Evolutionary conservation across 2,329 filamentous ascomycete genomes (phyloP).

Genomic region (Aspergillus ochraceoroseus): DNA sequence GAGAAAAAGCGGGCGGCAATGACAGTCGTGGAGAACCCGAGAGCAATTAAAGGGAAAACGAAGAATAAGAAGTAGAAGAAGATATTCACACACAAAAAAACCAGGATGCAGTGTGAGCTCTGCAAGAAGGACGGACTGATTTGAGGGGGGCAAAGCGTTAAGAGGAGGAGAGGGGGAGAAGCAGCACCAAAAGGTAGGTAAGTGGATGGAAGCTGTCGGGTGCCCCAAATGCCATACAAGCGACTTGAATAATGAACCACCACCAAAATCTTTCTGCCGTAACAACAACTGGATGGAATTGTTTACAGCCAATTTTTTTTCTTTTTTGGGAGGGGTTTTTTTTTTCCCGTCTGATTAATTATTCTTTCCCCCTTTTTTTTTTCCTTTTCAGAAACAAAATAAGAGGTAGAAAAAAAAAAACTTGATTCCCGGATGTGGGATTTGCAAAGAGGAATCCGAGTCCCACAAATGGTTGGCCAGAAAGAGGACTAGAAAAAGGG

Average conservation of each 20-base stretch:
- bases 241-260: too few species aligned
- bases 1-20: conserved; percentile 13
- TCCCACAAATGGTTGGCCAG: conserved; percentile 15
- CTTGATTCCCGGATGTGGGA: conserved; percentile 10
- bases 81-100: conserved; percentile 18
- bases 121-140: conserved; percentile 12
- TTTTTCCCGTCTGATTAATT: conserved; percentile 2
- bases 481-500: conserved; percentile 17
- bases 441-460: conserved; percentile 11
- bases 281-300: too few species aligned
- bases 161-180: conserved; percentile 20
- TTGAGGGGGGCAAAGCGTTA: conserved; percentile 11
- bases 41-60: conserved; percentile 6
- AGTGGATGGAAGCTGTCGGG: conserved; percentile 23
- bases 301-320: not conserved
- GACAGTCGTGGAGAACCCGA: conserved; percentile 11
- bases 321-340: conserved; percentile 5
- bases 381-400: conserved; percentile 6
- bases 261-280: conserved; percentile 11
- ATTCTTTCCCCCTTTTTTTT: conserved; percentile 8
- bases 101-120: conserved; percentile 9
- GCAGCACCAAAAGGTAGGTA: conserved; percentile 22
- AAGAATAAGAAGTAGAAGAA: conserved; percentile 10
- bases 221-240: conserved; percentile 22
- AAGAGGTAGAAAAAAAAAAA: too few species aligned